Base-by-base conservation (phyloP, 257 asterid genomes). In the Solanum sitiens region DNA sequence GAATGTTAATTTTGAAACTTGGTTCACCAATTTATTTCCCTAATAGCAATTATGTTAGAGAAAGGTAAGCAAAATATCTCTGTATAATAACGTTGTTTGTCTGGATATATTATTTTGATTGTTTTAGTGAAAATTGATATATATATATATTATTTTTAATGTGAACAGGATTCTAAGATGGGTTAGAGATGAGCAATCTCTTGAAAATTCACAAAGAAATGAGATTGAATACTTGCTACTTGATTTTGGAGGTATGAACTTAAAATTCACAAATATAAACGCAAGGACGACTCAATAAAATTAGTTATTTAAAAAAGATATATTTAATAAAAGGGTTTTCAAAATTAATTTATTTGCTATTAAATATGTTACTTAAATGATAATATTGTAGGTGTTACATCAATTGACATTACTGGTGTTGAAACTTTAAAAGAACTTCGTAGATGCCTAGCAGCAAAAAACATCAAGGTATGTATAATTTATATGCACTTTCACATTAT, bases 21-120 rank as follows among this genome's bases (percentile, higher is more conserved):
- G 99, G 98, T 14, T 97, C 99, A 1, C 99, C 99, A 11, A 89
- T 95, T 23, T 97, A 95, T 88, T 97, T 95, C 85, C 97, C 98
- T 6, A 97, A 95, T 88, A 88, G 88, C 59, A 89, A 90, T 63
- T 95, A 95, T 91, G 88, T 97, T 0, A 95, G 94, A 89, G 98
- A 97, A 73, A 94, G 98, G 98, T 95, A 47, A 10, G 68, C 39
- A 37, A 80, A 80, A 47, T 25, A 1, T 45, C 16, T 63, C 7
- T 63, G 7, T 63, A n/a, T 63, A 63, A n/a, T n/a, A 21, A 23
- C 32, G 71, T n/a, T 7, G 3, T 63, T 63, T 63, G 16, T 10
- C 4, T 63, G 3, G 14, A 63, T 63, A 63, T 63, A 63, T 63
- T 59, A 2, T 59, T 56, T 56, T 56, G 25, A 37, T 56, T 56